These are phyloP conservation scores for Pseudogymnoascus sp. DNA, from an alignment of 2,329 filamentous ascomycete genomes.

Conservation along the genomic window DNA sequence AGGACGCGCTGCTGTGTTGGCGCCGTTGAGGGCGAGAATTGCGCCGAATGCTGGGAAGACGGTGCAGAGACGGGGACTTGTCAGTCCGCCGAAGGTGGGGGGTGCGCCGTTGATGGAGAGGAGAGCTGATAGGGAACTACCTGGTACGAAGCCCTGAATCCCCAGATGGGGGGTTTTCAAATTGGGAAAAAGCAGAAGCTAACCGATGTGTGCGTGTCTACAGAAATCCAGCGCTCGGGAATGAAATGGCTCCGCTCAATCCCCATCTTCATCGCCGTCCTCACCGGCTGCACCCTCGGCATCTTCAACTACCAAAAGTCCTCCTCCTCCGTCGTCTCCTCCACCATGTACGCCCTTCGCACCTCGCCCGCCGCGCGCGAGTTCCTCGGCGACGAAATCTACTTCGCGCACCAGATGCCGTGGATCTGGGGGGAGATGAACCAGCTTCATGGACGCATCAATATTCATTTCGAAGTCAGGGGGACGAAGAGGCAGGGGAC, in stretches of 20 bases:
- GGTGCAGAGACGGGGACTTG: slow-evolving; percentile 40
- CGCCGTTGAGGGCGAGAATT: slow-evolving; percentile 5
- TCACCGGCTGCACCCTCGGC: slow-evolving; percentile 66
- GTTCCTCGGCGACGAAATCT: slow-evolving; percentile 79
- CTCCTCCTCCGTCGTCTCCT: slow-evolving; percentile 77
- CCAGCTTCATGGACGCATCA: slow-evolving; percentile 83
- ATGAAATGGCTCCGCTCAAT: slow-evolving; percentile 64
- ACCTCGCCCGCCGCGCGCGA: slow-evolving; percentile 70
- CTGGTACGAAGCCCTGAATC: slow-evolving; percentile 40
- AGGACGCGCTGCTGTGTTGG: slow-evolving; percentile 18
- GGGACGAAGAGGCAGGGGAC: slow-evolving; percentile 64
- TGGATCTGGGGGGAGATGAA: slow-evolving; percentile 88
- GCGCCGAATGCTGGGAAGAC: slow-evolving; percentile 14
- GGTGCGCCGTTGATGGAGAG: slow-evolving; percentile 61
- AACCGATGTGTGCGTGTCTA: slow-evolving; percentile 1
- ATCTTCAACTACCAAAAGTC: slow-evolving; percentile 99
- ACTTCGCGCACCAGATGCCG: slow-evolving; percentile 71
- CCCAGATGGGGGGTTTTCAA: neutral
- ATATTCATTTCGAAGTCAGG: slow-evolving; percentile 82
- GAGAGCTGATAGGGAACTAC: slow-evolving; percentile 59
- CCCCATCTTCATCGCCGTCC: slow-evolving; percentile 70
- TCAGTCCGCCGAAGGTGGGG: slow-evolving; percentile 51
- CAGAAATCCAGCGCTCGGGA: slow-evolving; percentile 26
- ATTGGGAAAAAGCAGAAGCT: neutral
- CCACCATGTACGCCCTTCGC: slow-evolving; percentile 85